Conservation (phyloP, 805 yeast genomes). For the Saccharomycopsis fermentans region DNA sequence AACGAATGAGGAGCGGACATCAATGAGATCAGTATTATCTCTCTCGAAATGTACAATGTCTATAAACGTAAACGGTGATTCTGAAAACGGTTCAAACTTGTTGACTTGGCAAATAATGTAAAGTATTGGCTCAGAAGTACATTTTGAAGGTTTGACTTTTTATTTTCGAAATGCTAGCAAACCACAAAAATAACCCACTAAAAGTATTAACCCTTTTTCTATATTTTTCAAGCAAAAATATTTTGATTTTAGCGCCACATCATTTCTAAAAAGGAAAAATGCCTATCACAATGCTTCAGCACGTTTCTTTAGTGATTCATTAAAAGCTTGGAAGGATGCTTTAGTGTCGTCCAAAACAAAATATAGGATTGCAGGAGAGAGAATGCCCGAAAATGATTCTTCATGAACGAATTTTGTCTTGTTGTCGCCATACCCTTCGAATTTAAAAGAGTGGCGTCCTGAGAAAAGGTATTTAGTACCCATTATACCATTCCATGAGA, state of each 20-base stretch:
- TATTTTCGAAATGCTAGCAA: no score
- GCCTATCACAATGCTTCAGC: background rate
- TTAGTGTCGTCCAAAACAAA: background rate
- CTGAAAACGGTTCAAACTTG: no score
- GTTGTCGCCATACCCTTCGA: background rate
- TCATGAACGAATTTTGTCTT: conserved; percentile 1
- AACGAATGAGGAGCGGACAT: no score
- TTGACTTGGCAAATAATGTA: no score
- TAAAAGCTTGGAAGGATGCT: background rate
- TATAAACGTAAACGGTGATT: no score
- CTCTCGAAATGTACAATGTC: no score
- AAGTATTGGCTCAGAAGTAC: no score
- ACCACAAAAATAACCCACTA: no score
- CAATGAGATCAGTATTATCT: no score
- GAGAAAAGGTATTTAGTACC: background rate
- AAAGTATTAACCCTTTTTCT: no score
- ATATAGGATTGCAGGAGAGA: background rate
- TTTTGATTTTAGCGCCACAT: background rate
- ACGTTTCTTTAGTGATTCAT: background rate
- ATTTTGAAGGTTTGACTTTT: no score
- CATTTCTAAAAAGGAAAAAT: background rate
- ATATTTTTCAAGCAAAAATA: background rate
- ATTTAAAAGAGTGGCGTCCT: background rate
- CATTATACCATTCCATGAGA: background rate
- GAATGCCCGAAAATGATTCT: background rate